Evolutionary conservation across 1,284 basidiomycete species (phyloP), one percentile per base, ranked within the genome.

Genomic region (Pulchroboletus neoregius): DNA sequence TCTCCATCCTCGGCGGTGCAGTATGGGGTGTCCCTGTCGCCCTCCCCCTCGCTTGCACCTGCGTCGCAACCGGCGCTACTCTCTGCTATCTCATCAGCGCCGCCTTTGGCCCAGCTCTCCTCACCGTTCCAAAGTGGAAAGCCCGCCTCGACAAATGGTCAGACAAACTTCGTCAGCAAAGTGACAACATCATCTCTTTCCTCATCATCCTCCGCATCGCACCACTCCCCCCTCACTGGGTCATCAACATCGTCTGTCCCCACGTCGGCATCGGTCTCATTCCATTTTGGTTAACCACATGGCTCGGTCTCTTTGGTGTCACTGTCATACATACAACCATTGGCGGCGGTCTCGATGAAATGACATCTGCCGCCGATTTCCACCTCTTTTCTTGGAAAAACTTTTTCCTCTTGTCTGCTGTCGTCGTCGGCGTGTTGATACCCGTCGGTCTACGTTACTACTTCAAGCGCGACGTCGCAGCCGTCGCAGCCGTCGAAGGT

Each of bases 221-320:
- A 11, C 95, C 95, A 0, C 77, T 98, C 13, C 95, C 95, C 3
- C 95, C 95, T 4, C 95, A 99, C 63, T 96, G 94, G 93, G 84
- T 95, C 43, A 85, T 97, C 57, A 98, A 98, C 68, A 79, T 97
- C 46, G 73, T 97, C 12, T 87, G 91, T 44, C 95, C 95, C 0
- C 95, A 99, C 62, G 79, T 99, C 12, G 92, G 93, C 16, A 95
- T 99, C 54, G 77, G 80, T 3, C 68, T 94, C 42, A 66, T 84
- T 15, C 78, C 87, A 0, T 99, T 99, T 68, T 99, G 94, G 94
- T 70, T 81, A 42, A 88, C 85, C 56, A 94, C 92, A 1, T 93
- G 89, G 67, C 73, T 96, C 27, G 95, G 94, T 1, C 92, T 97
- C 56, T 79, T 94, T 44, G 94, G 94, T 37, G 87, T 94, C 31